Evolutionary conservation across 345 rosid species (phyloP), one percentile per base, ranked within the genome.

Genomic region (Chamaenerion angustifolium): DNA sequence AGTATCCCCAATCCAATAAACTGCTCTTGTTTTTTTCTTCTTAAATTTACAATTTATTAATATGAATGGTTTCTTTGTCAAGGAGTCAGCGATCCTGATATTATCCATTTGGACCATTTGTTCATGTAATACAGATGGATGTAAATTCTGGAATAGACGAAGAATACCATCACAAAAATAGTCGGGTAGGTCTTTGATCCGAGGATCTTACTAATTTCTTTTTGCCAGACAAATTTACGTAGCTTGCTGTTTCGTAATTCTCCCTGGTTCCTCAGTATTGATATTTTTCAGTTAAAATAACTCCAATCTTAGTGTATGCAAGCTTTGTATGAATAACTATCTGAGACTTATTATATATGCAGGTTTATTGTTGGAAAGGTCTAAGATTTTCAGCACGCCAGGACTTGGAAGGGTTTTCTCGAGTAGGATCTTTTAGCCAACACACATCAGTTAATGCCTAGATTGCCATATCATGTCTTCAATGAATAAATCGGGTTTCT

Each of bases 301-400:
- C 7, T 31, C 37, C 3, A 31, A 5, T 31, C 37, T 31, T 31
- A 31, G 37, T 2, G 7, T 31, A 31, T 31, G 37, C 8, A 31
- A 23, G 27, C 27, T 23, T 23, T 5, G 5, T 5, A 23, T 23
- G 27, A 23, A 31, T 31, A 31, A 31, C 8, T 31, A 31, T 3
- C 37, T 8, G 37, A 31, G 37, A 31, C 37, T 31, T 31, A 31
- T 7, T 31, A 31, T 31, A 31, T 31, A 49, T 66, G 57, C 75
- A 87, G 98, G 98, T 87, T 61, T 92, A 87, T 59, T 92, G 98
- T 77, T 92, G 98, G 96, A 92, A 92, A 71, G 98, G 98, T 64
- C 83, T 92, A 16, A 82, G 95, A 12, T 64, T 82, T 64, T 63
- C 98, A 49, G 96, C 98, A 50, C 74, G 96, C 61, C 98, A 92